Evolutionary conservation across 140 eudicot species (phyloP).

Genomic region (Cichorium intybus): DNA sequence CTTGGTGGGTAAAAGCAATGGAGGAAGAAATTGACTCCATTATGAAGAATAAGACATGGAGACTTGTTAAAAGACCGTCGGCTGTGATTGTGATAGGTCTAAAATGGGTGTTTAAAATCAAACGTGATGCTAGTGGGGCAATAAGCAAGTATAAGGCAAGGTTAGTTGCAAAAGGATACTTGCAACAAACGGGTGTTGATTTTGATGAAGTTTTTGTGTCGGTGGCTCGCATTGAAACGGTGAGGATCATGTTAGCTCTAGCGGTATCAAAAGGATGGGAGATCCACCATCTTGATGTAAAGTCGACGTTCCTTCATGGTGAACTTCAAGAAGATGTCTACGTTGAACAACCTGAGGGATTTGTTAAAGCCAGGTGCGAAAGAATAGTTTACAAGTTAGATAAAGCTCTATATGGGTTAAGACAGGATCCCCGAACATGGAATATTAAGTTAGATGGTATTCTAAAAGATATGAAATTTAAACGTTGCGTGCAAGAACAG

Average conservation of each 20-base stretch:
- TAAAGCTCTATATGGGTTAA: neutral
- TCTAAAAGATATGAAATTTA: neutral
- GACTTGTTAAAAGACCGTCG: no score
- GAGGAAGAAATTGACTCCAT: no score
- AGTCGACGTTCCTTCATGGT: no score
- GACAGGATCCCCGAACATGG: neutral
- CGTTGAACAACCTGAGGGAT: no score
- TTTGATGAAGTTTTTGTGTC: constrained; percentile 6
- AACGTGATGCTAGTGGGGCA: neutral
- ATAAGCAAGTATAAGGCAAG: neutral
- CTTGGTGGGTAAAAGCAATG: no score
- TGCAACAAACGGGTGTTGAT: neutral
- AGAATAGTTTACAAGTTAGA: no score
- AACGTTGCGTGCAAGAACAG: no score
- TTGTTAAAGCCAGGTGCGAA: no score
- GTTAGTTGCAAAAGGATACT: constrained; percentile 2
- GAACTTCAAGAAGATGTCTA: no score
- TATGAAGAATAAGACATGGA: no score
- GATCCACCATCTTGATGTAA: neutral
- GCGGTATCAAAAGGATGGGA: neutral
- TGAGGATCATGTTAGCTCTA: no score
- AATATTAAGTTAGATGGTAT: constrained; percentile 1
- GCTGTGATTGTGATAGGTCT: no score
- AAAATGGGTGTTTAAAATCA: constrained; percentile 3
- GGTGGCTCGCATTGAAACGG: neutral